A percentile compares a stretch with the other conserved stretches of the same genome.
phyloP scores from a whole-genome alignment of 1,284 basidiomycete species.

The Entoloma clypeatum region DNA sequence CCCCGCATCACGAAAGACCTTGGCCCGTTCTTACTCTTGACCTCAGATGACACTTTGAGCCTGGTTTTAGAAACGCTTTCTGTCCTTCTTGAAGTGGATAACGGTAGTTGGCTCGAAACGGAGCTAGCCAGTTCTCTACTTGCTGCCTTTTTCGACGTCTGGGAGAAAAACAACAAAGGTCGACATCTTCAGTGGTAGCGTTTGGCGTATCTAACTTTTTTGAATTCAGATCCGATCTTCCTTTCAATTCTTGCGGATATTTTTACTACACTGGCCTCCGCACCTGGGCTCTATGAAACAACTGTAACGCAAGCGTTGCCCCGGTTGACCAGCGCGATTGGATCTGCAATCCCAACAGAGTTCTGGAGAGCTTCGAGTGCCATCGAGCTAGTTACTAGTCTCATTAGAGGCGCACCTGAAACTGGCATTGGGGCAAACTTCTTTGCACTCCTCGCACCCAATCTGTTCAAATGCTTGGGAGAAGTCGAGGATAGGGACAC shows the following conservation, averaged over 20 bases:
- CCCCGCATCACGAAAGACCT: slow-evolving; percentile 79
- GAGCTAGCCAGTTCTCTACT: slow-evolving; percentile 66
- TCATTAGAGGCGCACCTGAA: slow-evolving; percentile 63
- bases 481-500: slow-evolving; percentile 79
- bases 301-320: slow-evolving; percentile 76
- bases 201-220: slow-evolving; percentile 78
- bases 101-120: slow-evolving; percentile 64
- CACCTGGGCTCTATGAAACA: slow-evolving; percentile 63
- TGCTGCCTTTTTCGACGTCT: slow-evolving; percentile 68
- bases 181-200: slow-evolving; percentile 1
- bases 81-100: slow-evolving; percentile 72
- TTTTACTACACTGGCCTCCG: slow-evolving; percentile 64
- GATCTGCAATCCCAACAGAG: slow-evolving; percentile 54
- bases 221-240: slow-evolving; percentile 75
- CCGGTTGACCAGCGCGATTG: slow-evolving; percentile 63
- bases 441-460: slow-evolving; percentile 69
- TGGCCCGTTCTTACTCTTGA: slow-evolving; percentile 76
- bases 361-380: slow-evolving; percentile 74
- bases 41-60: slow-evolving; percentile 87
- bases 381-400: slow-evolving; percentile 73
- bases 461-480: slow-evolving; percentile 66
- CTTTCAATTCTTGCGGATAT: slow-evolving; percentile 85
- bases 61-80: slow-evolving; percentile 85
- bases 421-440: slow-evolving; percentile 73
- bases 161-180: slow-evolving; percentile 85